These are phyloP conservation scores for Cladophialophora exuberans DNA, from an alignment of 2,329 filamentous ascomycete species.

Conservation along the genomic window DNA sequence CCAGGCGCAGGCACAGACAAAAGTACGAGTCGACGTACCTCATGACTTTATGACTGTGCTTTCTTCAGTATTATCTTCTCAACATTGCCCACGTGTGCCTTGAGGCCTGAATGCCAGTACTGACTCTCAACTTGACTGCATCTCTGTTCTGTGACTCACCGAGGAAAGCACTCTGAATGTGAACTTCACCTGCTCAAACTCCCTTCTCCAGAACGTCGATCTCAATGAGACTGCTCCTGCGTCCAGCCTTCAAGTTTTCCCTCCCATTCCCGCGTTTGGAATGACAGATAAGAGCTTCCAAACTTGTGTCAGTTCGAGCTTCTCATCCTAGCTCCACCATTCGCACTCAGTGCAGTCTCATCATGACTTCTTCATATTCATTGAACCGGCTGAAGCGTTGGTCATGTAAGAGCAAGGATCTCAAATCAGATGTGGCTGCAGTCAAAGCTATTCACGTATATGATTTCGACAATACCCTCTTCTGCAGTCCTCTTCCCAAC, in stretches of 20 bases:
- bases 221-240: constrained; percentile 2
- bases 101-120: too few species aligned
- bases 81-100: too few species aligned
- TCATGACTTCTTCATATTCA: constrained; percentile 51
- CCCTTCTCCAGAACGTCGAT: background rate
- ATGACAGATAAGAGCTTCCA: constrained; percentile 3
- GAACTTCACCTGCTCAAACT: background rate
- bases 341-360: background rate
- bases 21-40: too few species aligned
- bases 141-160: too few species aligned
- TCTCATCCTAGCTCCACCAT: background rate
- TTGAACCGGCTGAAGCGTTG: constrained; percentile 79
- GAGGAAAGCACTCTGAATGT: background rate
- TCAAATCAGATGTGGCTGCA: constrained; percentile 64
- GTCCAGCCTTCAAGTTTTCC: background rate
- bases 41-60: too few species aligned
- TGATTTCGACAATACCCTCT: constrained; percentile 97
- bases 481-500: constrained; percentile 88
- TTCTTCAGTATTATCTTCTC: too few species aligned
- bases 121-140: too few species aligned
- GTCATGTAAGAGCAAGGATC: constrained; percentile 71
- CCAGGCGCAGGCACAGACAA: too few species aligned
- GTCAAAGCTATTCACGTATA: constrained; percentile 88
- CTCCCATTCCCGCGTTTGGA: background rate
- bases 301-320: background rate